A percentile compares a stretch with the other conserved stretches of the same genome.
phyloP scores from a whole-genome alignment of 768 basidiomycete genomes.

The Podaxis sp. region DNA sequence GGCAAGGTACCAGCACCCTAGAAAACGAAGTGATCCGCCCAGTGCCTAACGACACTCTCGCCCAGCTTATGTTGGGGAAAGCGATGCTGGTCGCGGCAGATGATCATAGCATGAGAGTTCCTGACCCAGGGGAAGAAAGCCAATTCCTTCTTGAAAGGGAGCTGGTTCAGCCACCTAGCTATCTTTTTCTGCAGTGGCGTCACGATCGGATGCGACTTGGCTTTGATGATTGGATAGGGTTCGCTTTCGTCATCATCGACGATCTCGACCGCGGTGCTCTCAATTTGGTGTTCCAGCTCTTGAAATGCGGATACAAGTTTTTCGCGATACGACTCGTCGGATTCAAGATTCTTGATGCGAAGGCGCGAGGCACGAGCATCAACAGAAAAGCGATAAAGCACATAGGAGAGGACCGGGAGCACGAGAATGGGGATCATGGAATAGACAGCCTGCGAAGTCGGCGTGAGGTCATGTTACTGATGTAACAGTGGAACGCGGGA shows the following conservation, averaged over 20 bases:
- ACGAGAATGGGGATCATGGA: constrained; percentile 59
- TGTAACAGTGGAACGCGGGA: background rate
- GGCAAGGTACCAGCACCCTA: constrained; percentile 8
- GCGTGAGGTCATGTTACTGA: background rate
- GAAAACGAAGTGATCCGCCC: constrained; percentile 56
- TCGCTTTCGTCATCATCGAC: constrained; percentile 38
- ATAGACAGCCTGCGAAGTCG: constrained; percentile 41
- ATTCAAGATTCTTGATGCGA: constrained; percentile 64
- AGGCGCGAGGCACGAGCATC: constrained; percentile 55
- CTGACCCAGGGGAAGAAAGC: constrained; percentile 55
- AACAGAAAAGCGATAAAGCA: constrained; percentile 52
- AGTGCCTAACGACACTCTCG: constrained; percentile 64
- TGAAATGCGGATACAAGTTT: constrained; percentile 55
- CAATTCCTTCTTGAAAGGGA: constrained; percentile 69
- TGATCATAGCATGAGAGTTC: constrained; percentile 70
- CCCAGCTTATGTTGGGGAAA: constrained; percentile 58
- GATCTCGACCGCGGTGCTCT: constrained; percentile 56
- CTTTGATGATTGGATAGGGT: constrained; percentile 16
- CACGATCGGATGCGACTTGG: constrained; percentile 39
- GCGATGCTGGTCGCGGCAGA: constrained; percentile 61
- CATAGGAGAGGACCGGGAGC: constrained; percentile 51
- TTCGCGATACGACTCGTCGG: constrained; percentile 36
- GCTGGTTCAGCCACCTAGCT: constrained; percentile 55
- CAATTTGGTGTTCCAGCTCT: constrained; percentile 55
- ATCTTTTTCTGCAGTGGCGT: constrained; percentile 55